These are phyloP conservation scores for Russula brevipes DNA, from an alignment of 768 basidiomycete genomes.

Conservation along the genomic window DNA sequence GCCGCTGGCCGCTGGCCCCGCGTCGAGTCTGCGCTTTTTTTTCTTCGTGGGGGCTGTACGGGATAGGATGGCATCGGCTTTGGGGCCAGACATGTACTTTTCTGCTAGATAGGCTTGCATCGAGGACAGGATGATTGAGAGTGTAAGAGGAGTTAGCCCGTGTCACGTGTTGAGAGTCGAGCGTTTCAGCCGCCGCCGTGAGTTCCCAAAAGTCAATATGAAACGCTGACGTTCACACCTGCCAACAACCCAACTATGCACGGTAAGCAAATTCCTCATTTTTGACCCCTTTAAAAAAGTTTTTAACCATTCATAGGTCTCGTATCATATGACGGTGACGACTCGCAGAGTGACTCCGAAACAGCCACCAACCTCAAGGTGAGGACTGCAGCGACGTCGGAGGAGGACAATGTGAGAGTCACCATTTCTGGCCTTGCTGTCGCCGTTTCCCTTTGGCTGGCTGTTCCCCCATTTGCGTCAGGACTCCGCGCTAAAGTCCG, in stretches of 20 bases:
- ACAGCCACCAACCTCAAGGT: background rate
- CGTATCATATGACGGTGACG: constrained; percentile 25
- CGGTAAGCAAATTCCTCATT: background rate
- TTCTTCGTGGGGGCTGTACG: constrained; percentile 57
- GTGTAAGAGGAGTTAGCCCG: background rate
- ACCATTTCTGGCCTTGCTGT: constrained; percentile 23
- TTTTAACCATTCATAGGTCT: constrained; percentile 16
- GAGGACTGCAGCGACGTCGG: background rate
- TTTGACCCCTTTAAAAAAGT: background rate
- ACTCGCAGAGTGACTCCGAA: constrained; percentile 26
- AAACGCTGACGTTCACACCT: no score
- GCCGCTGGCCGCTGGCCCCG: constrained; percentile 27
- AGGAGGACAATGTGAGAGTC: constrained; percentile 26
- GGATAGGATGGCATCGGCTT: constrained; percentile 90
- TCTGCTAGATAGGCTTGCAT: constrained; percentile 83
- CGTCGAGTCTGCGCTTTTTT: constrained; percentile 65
- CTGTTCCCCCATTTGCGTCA: constrained; percentile 24
- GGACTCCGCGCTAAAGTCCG: constrained; percentile 24
- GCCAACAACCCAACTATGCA: background rate
- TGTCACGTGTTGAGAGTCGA: constrained; percentile 4
- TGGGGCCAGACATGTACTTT: constrained; percentile 95
- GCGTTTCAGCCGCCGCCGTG: no score
- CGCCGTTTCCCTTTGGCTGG: constrained; percentile 27
- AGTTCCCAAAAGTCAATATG: no score
- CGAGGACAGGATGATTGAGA: constrained; percentile 14